These are phyloP conservation scores for Globisporangium irregulare DNA, from an alignment of 352 stramenopile genomes.

Conservation along the genomic window DNA sequence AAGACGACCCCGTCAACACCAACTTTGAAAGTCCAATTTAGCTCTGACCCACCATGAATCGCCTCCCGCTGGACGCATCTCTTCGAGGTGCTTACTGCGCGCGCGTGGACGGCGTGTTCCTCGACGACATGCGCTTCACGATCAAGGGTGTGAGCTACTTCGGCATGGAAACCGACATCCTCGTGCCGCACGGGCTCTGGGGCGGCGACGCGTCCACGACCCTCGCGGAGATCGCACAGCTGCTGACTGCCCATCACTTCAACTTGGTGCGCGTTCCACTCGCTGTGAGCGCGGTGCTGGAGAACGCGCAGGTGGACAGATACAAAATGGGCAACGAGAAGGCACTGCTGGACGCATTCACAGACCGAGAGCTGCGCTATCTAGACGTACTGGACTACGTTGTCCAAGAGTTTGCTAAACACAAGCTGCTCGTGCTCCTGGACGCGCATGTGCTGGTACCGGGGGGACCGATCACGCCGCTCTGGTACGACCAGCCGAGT, in stretches of 20 bases:
- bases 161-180: slow-evolving; percentile 61
- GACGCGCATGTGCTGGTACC: slow-evolving; percentile 48
- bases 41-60: too few species aligned
- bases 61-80: too few species aligned
- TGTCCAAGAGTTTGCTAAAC: slow-evolving; percentile 26
- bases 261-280: slow-evolving; percentile 55
- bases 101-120: slow-evolving; percentile 28
- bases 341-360: slow-evolving; percentile 20
- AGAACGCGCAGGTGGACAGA: slow-evolving; percentile 34
- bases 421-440: slow-evolving; percentile 42
- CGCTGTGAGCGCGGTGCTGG: slow-evolving; percentile 36
- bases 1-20: too few species aligned
- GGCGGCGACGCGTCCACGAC: slow-evolving; percentile 50
- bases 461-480: slow-evolving; percentile 28
- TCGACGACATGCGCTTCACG: slow-evolving; percentile 32
- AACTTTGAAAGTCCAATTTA: too few species aligned
- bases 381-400: slow-evolving; percentile 56
- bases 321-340: slow-evolving; percentile 47
- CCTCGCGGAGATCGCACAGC: slow-evolving; percentile 28
- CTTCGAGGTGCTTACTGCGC: slow-evolving; percentile 14
- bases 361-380: slow-evolving; percentile 32
- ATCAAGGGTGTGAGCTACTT: slow-evolving; percentile 65
- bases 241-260: slow-evolving; percentile 40
- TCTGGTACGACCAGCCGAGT: slow-evolving; percentile 40
- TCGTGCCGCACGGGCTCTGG: slow-evolving; percentile 59